Percentiles rank a stretch among this genome's conserved stretches.
phyloP scores from a whole-genome alignment of 306 rosid species.

The Lathyrus tuberosus region DNA sequence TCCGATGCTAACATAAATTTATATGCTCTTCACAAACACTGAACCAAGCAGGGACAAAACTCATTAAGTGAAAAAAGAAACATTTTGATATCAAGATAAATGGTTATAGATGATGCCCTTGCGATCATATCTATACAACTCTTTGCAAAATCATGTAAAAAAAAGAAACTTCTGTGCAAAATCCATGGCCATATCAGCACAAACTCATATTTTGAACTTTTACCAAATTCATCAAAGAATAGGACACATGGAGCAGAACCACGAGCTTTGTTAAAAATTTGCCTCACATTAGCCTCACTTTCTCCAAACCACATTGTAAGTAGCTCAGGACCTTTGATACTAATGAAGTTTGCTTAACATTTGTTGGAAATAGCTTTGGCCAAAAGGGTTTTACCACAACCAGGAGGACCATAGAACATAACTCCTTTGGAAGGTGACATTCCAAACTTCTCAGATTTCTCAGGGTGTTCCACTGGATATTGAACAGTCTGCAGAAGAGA shows the following conservation, averaged over 20 bases:
- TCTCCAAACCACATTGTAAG: constrained; percentile 99
- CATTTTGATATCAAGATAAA: too few relatives aligned
- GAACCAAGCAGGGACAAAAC: too few relatives aligned
- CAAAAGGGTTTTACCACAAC: constrained; percentile 98
- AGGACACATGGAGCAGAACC: constrained; percentile 99
- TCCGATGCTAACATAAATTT: too few relatives aligned
- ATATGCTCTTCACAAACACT: too few relatives aligned
- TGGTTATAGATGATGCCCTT: too few relatives aligned
- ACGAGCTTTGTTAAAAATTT: constrained; percentile 98
- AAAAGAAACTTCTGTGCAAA: too few relatives aligned
- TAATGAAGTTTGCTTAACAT: constrained; percentile 97
- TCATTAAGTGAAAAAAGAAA: too few relatives aligned
- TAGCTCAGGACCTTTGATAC: constrained; percentile 97
- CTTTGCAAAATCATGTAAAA: too few relatives aligned
- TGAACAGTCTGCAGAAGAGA: constrained; percentile 81
- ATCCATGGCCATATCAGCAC: too few relatives aligned
- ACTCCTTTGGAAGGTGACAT: constrained; percentile 99
- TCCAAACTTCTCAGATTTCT: constrained; percentile 94
- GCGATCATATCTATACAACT: too few relatives aligned
- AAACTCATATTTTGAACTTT: too few relatives aligned
- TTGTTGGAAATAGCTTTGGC: constrained; percentile 98
- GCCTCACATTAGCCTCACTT: constrained; percentile 99
- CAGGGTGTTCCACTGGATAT: constrained; percentile 99
- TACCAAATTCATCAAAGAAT: constrained; percentile 97
- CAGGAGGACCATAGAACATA: constrained; percentile 99